phyloP scores from a whole-genome alignment of 2,329 filamentous ascomycete genomes.

The Pyrenophora teres region DNA sequence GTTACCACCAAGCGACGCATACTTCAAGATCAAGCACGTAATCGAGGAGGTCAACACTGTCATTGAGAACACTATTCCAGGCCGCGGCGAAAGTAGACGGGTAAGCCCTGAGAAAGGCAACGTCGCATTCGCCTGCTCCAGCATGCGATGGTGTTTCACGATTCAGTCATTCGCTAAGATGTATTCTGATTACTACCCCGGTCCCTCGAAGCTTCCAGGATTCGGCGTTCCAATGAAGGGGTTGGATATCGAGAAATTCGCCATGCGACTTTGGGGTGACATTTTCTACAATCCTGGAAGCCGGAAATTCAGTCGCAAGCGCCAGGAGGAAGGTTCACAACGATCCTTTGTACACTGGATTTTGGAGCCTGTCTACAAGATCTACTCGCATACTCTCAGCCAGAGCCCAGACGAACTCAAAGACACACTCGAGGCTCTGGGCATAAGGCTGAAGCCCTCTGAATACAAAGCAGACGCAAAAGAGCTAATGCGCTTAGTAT shows the following conservation, averaged over 20 bases:
- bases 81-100: slow-evolving; percentile 76
- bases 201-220: slow-evolving; percentile 46
- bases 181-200: slow-evolving; percentile 88
- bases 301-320: slow-evolving; percentile 88
- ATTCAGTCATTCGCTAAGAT: slow-evolving; percentile 92
- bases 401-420: slow-evolving; percentile 85
- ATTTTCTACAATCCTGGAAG: slow-evolving; percentile 93
- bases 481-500: slow-evolving; percentile 84
- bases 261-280: slow-evolving; percentile 88
- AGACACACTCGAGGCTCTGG: slow-evolving; percentile 74
- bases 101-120: slow-evolving; percentile 97
- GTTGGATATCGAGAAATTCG: slow-evolving; percentile 81
- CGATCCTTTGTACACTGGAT: slow-evolving; percentile 94
- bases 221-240: slow-evolving; percentile 43
- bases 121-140: slow-evolving; percentile 92
- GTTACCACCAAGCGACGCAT: slow-evolving; percentile 90
- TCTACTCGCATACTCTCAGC: slow-evolving; percentile 93
- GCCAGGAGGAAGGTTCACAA: slow-evolving; percentile 76
- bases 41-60: slow-evolving; percentile 96
- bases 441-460: slow-evolving; percentile 86
- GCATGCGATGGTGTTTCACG: slow-evolving; percentile 97
- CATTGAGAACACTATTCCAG: slow-evolving; percentile 85
- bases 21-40: slow-evolving; percentile 99
- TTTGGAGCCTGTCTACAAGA: slow-evolving; percentile 95
- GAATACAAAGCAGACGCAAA: slow-evolving; percentile 91